Base-by-base conservation (phyloP, 805 yeast species). In the Pichia exigua region DNA sequence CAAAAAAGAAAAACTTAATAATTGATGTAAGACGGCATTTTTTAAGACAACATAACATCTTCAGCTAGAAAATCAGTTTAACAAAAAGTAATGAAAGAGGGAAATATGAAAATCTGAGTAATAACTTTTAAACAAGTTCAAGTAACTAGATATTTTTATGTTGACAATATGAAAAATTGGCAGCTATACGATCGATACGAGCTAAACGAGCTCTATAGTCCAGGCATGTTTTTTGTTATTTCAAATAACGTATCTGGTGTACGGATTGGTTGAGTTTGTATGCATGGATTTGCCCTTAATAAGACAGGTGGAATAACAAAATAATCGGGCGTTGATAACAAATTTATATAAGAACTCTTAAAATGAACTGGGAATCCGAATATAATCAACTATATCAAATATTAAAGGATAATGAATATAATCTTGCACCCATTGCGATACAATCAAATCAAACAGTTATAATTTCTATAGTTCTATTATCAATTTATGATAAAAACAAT, bases 1-100 rank as follows among this genome's bases (percentile, higher is more conserved):
- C 28, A 41, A 45, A 20, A 26, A 51, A 10, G 21, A 43, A 8
- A 13, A 42, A 24, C 24, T 45, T 50, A 22, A 46, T 2, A 40
- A 46, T n/a, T 26, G 45, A 42, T n/a, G 32, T 20, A 8, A 50
- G 2, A 6, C 30, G 10, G 24, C 53, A 50, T 43, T 46, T 50
- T 27, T 42, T 42, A 9, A 17, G 15, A 21, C 47, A 46, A 30
- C 49, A 50, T 8, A 42, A n/a, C 44, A 42, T 41, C 10, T 15
- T 41, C 2, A 13, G 17, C 7, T 10, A 24, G 18, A n/a, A 3
- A 35, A n/a, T 7, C 20, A 35, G 10, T 30, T 30, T 30, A 15
- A 10, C n/a, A 30, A 12, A 13, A 7, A 12, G 3, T 9, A 30
- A 15, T 5, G 13, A 30, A 28, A 9, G 7, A 30, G 13, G n/a